Conservation (phyloP, 495 filamentous ascomycete genomes). For the Annulohypoxylon maeteangense region DNA sequence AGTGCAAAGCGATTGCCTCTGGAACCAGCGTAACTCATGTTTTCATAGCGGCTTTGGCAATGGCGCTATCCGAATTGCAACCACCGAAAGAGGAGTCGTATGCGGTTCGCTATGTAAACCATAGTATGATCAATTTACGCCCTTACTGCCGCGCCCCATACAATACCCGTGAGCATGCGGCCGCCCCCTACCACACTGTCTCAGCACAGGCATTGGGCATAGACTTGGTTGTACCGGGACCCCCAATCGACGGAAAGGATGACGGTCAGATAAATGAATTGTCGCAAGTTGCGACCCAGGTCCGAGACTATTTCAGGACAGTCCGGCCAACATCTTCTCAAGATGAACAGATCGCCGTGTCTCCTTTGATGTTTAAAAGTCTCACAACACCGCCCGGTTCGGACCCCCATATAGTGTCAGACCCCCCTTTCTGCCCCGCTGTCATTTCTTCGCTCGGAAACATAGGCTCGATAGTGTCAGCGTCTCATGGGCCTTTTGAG, state of each 20-base stretch:
- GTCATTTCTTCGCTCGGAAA: constrained; percentile 35
- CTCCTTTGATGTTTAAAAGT: constrained; percentile 28
- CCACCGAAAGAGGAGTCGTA: constrained; percentile 13
- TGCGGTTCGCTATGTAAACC: constrained; percentile 44
- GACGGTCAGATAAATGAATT: background rate
- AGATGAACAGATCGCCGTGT: constrained; percentile 20
- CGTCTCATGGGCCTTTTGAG: constrained; percentile 14
- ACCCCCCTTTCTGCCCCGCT: constrained; percentile 31
- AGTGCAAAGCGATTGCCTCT: constrained; percentile 36
- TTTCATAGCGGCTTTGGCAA: constrained; percentile 49
- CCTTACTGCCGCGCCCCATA: constrained; percentile 42
- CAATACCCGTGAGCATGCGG: constrained; percentile 42
- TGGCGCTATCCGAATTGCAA: constrained; percentile 43
- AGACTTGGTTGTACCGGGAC: constrained; percentile 25
- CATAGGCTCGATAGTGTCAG: constrained; percentile 17
- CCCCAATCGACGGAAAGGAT: background rate
- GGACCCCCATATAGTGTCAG: constrained; percentile 24
- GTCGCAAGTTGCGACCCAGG: constrained; percentile 5
- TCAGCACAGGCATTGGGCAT: constrained; percentile 36
- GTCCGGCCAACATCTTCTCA: constrained; percentile 17
- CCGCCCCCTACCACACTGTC: constrained; percentile 48
- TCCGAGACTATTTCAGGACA: constrained; percentile 27
- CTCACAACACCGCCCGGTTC: constrained; percentile 14
- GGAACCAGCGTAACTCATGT: constrained; percentile 49
- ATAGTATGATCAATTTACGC: constrained; percentile 50